phyloP scores from a whole-genome alignment of 1,284 basidiomycete genomes.

The Apiotrichum gamsii region DNA sequence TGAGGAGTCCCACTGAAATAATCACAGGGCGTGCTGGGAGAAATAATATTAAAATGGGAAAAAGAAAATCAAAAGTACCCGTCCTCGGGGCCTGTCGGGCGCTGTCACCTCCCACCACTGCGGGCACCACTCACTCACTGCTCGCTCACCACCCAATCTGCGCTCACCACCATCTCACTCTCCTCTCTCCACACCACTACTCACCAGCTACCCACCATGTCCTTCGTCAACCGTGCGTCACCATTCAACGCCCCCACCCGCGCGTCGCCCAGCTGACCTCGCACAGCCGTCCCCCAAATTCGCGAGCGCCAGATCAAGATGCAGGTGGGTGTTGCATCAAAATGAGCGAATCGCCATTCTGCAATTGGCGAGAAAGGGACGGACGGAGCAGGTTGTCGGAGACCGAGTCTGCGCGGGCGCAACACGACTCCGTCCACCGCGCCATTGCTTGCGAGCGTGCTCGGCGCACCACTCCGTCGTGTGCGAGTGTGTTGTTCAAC shows the following conservation, averaged over 20 bases:
- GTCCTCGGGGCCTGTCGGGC: too few species aligned
- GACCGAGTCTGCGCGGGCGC: too few species aligned
- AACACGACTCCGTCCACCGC: too few species aligned
- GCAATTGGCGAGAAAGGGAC: too few species aligned
- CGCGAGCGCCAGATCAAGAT: constrained; percentile 40
- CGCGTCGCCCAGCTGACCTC: neutral
- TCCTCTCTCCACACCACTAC: constrained; percentile 13
- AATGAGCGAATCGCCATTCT: too few species aligned
- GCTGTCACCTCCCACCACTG: too few species aligned
- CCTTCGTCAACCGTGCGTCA: constrained; percentile 39
- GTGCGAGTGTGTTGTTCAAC: too few species aligned
- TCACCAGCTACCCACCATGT: constrained; percentile 20
- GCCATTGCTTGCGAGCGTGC: too few species aligned
- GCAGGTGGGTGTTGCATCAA: constrained; percentile 44
- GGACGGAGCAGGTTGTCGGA: too few species aligned
- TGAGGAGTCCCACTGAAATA: neutral
- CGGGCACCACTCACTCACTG: too few species aligned
- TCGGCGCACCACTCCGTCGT: too few species aligned
- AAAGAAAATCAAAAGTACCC: constrained; percentile 1
- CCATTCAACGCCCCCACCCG: too few species aligned
- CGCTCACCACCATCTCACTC: neutral
- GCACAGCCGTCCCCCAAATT: constrained; percentile 28
- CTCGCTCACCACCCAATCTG: neutral
- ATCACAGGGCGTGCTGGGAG: neutral
- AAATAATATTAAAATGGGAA: constrained; percentile 6